These are phyloP conservation scores for Suillus placidus DNA, from an alignment of 768 basidiomycete genomes.

Conservation along the genomic window DNA sequence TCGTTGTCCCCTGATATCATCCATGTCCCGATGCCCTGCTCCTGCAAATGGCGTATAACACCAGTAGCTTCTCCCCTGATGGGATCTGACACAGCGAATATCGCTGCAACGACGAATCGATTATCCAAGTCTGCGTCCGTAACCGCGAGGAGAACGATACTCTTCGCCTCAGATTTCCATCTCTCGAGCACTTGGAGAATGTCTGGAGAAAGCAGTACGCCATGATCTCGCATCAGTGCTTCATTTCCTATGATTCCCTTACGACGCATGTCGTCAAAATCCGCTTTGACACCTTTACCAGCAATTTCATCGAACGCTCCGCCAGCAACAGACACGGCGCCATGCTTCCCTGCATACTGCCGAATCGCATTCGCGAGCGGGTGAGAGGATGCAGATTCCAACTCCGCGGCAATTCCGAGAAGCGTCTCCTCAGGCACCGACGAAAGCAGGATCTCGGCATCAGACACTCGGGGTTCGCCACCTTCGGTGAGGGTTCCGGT, in stretches of 20 bases:
- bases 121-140: slow-evolving; percentile 12
- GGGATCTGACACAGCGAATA: slow-evolving; percentile 68
- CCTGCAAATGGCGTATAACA: slow-evolving; percentile 57
- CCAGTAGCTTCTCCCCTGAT: slow-evolving; percentile 58
- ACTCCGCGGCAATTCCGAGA: slow-evolving; percentile 54
- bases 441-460: slow-evolving; percentile 41
- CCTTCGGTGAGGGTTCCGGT: slow-evolving; percentile 82
- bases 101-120: slow-evolving; percentile 42
- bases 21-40: slow-evolving; percentile 62
- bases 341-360: slow-evolving; percentile 44
- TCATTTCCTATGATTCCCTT: slow-evolving; percentile 72
- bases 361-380: slow-evolving; percentile 66
- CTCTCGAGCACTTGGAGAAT: slow-evolving; percentile 38
- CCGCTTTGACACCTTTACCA: slow-evolving; percentile 64
- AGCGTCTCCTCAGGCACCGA: slow-evolving; percentile 33
- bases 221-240: slow-evolving; percentile 59
- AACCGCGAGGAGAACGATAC: slow-evolving; percentile 65
- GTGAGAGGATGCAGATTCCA: slow-evolving; percentile 63
- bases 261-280: slow-evolving; percentile 42
- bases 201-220: slow-evolving; percentile 34
- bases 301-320: slow-evolving; percentile 58
- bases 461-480: slow-evolving; percentile 62
- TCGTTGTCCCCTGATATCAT: slow-evolving; percentile 85
- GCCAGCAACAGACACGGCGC: slow-evolving; percentile 34
- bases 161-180: slow-evolving; percentile 72